Evolutionary conservation across 495 filamentous ascomycete species (phyloP), one percentile per base, ranked within the genome.

Genomic region (Neurospora sp.): DNA sequence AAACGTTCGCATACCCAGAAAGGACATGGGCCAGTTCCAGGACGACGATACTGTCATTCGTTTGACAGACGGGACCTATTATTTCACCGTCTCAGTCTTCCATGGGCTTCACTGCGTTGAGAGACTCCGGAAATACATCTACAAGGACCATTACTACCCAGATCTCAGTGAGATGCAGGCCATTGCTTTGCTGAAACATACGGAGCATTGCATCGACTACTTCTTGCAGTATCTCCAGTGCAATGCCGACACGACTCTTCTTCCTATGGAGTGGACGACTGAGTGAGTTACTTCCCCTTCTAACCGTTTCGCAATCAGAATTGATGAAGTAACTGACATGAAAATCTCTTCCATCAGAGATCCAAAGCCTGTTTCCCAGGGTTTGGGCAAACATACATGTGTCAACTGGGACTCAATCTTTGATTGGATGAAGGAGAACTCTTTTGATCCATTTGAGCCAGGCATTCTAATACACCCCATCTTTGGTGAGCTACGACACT

Each of bases 171-270:
- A 61, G 12, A 37, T 45, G 12, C 69, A 73, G 27, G 22, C 69
- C 8, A 41, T 71, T 61, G 22, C 61, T 9, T 39, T 73, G 42
- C 20, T 35, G 37, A 45, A 61, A 16, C 72, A 73, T 35, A 44
- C 72, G 1, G 72, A 73, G 41, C 72, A 73, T 68, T 73, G 72
- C 31, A 38, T 73, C 1, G 72, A 73, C 9, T 73, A 71, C 40
- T 70, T 73, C 22, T 53, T 69, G 31, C 72, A 73, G 39, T 73
- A 73, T 40, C 38, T 73, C 44, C 72, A 73, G 72, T 73, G 72
- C 37, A 73, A 73, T 20, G 72, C 72, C 0, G 72, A 73, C 22
- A 73, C 68, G 3, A 71, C 71, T n/a, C 48, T 72, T 20, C 22
- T 72, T 35, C 71, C 71, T 12, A 72, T 72, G 71, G 53, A 69